These are phyloP conservation scores for Yamadazyma takamatsuzukensis DNA, from an alignment of 805 yeast genomes.

Conservation along the genomic window DNA sequence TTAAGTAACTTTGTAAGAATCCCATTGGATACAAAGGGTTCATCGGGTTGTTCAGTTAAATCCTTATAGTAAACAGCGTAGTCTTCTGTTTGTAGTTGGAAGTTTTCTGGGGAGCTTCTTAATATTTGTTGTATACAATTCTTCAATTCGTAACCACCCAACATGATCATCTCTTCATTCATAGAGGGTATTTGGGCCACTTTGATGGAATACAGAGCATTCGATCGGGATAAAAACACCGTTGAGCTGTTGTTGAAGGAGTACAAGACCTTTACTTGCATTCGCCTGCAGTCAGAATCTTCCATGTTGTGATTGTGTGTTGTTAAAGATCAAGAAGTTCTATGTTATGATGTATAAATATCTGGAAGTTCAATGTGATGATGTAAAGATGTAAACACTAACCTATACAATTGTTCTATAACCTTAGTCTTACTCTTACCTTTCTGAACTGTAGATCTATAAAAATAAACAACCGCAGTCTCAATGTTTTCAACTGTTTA, in stretches of 20 bases:
- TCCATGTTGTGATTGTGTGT: conserved; percentile 6
- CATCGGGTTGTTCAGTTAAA: conserved; percentile 46
- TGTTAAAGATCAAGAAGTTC: too few relatives aligned
- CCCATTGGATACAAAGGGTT: conserved; percentile 44
- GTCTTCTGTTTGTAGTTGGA: conserved; percentile 34
- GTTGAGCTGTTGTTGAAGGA: conserved; percentile 42
- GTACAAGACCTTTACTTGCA: conserved; percentile 45
- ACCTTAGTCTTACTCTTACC: too few relatives aligned
- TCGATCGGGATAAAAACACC: conserved; percentile 40
- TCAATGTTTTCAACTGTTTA: too few relatives aligned
- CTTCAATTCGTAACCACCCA: conserved; percentile 42
- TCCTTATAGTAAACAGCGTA: conserved; percentile 46
- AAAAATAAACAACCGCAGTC: neutral
- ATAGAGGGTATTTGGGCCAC: conserved; percentile 34
- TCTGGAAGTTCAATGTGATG: too few relatives aligned
- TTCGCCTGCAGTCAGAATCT: conserved; percentile 30
- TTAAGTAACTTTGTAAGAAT: conserved; percentile 28
- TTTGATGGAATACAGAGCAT: conserved; percentile 29
- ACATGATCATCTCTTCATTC: conserved; percentile 28
- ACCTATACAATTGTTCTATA: too few relatives aligned
- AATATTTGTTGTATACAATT: conserved; percentile 36
- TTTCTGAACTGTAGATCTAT: neutral
- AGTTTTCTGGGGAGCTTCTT: conserved; percentile 40
- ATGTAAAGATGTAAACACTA: too few relatives aligned
- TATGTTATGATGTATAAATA: too few relatives aligned